Evolutionary conservation across 495 filamentous ascomycete genomes (phyloP).

Genomic region (Daldinia decipiens): DNA sequence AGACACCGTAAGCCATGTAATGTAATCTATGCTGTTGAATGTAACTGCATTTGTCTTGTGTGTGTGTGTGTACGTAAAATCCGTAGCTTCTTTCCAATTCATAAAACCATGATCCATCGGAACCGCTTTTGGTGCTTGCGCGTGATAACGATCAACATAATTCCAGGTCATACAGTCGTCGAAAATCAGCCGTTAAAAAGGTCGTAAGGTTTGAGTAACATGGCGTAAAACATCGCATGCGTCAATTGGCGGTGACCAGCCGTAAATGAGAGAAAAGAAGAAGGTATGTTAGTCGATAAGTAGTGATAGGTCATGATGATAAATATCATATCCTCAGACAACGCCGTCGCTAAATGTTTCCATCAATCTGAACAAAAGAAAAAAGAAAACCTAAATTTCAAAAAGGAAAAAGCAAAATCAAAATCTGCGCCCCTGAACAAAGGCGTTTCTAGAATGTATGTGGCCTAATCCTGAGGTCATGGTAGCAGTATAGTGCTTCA

Average conservation of each 20-base stretch:
- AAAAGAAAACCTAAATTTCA: conserved; percentile 10
- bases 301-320: conserved; percentile 46
- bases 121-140: conserved; percentile 48
- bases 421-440: conserved; percentile 7
- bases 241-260: conserved; percentile 47
- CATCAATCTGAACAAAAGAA: conserved; percentile 48
- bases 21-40: conserved; percentile 47
- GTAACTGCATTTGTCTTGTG: conserved; percentile 36
- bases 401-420: not conserved
- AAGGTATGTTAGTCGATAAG: conserved; percentile 42
- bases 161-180: conserved; percentile 49
- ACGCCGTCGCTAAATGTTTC: conserved; percentile 50
- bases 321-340: conserved; percentile 49
- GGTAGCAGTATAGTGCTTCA: conserved; percentile 48
- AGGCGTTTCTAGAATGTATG: conserved; percentile 21
- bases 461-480: conserved; percentile 12
- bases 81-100: conserved; percentile 46
- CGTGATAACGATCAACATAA: conserved; percentile 46
- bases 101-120: conserved; percentile 48
- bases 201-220: conserved; percentile 50
- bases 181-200: conserved; percentile 45
- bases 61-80: conserved; percentile 41
- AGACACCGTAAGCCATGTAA: conserved; percentile 33
- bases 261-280: conserved; percentile 42
- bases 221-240: conserved; percentile 49